Conservation (phyloP, 2,329 filamentous ascomycete genomes). For the Dissoconium aciculare region DNA sequence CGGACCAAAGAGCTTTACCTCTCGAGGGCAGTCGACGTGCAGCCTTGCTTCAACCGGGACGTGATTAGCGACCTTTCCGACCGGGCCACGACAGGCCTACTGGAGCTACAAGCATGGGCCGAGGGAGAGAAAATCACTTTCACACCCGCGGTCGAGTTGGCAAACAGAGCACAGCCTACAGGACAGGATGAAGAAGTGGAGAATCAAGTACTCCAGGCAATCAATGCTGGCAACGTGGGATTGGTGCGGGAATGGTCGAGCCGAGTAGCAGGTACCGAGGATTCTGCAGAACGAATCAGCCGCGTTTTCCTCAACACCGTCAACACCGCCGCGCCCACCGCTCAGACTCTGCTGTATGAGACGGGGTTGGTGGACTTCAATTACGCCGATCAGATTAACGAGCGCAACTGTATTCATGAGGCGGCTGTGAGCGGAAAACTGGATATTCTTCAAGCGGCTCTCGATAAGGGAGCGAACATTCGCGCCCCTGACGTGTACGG, state of each 20-base stretch:
- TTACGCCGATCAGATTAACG: constrained; percentile 94
- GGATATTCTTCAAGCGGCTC: constrained; percentile 59
- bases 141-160: constrained; percentile 23
- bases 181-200: constrained; percentile 84
- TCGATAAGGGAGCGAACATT: constrained; percentile 62
- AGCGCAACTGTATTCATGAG: constrained; percentile 90
- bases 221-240: constrained; percentile 64
- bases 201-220: constrained; percentile 72
- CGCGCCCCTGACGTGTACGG: constrained; percentile 84
- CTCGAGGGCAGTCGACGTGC: constrained; percentile 87
- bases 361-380: constrained; percentile 78
- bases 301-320: constrained; percentile 82
- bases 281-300: constrained; percentile 63
- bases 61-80: constrained; percentile 95
- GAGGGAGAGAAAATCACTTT: constrained; percentile 86
- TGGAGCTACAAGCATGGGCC: constrained; percentile 91
- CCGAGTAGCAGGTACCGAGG: constrained; percentile 48
- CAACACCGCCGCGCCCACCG: constrained; percentile 64
- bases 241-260: constrained; percentile 67
- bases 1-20: constrained; percentile 96
- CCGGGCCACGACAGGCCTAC: constrained; percentile 86
- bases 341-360: constrained; percentile 60
- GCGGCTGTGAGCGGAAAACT: constrained; percentile 84
- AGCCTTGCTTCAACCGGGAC: constrained; percentile 94
- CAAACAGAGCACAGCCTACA: constrained; percentile 24